phyloP scores from a whole-genome alignment of 2,329 filamentous ascomycete genomes.

The Ophiognomonia clavigignenti-juglandacearum region DNA sequence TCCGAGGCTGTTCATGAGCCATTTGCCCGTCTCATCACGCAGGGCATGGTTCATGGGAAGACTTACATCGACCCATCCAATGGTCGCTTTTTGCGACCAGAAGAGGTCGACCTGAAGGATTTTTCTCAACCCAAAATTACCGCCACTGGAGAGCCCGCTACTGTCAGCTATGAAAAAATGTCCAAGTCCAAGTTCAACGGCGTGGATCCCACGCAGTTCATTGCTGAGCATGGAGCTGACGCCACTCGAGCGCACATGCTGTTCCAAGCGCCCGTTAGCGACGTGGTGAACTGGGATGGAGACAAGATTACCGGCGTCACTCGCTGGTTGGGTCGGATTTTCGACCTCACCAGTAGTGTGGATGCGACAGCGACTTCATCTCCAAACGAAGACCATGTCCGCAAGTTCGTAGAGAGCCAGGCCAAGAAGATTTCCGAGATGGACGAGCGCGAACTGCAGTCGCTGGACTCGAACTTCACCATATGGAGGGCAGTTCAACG shows the following conservation, averaged over 20 bases:
- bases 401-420: not conserved
- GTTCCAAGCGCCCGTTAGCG: conserved; percentile 79
- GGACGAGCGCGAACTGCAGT: conserved; percentile 26
- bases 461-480: conserved; percentile 41
- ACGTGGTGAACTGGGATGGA: conserved; percentile 85
- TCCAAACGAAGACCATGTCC: conserved; percentile 16
- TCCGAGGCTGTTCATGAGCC: conserved; percentile 55
- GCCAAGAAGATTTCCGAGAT: conserved; percentile 26
- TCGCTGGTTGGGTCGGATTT: conserved; percentile 69
- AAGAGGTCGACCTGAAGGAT: conserved; percentile 64
- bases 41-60: conserved; percentile 90
- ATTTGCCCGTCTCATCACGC: conserved; percentile 76
- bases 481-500: conserved; percentile 64
- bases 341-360: conserved; percentile 47
- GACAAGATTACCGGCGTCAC: conserved; percentile 75
- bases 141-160: conserved; percentile 53
- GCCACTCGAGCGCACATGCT: conserved; percentile 81
- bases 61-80: conserved; percentile 72
- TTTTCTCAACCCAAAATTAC: conserved; percentile 55
- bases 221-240: conserved; percentile 74
- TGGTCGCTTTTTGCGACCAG: conserved; percentile 70
- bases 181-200: conserved; percentile 93
- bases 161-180: conserved; percentile 81
- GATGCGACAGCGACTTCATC: conserved; percentile 9
- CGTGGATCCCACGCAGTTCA: conserved; percentile 72